Evolutionary conservation across 257 asterid genomes (phyloP), one percentile per base, ranked within the genome.

Genomic region (Forsythia viridissima): DNA sequence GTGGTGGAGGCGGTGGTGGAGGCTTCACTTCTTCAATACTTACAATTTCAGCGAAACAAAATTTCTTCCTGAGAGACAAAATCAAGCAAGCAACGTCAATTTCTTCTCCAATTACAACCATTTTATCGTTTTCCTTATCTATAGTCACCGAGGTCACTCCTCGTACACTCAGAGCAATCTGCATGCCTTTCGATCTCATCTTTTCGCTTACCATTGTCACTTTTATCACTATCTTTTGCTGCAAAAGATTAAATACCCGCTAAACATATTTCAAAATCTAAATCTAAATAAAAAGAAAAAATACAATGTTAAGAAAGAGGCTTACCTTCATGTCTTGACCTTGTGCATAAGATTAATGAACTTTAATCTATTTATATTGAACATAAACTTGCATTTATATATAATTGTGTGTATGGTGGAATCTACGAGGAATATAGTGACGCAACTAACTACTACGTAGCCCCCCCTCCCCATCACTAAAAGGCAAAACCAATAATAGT

Each of bases 81-180:
- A 76, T 83, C 83, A 87, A 83, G 70, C 57, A n/a, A 41, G 77
- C 84, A 0, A 77, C 76, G 40, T 88, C 88, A 1, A 88, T 82
- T 12, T 81, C 87, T 30, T 82, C 86, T 71, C 91, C 90, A 12
- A 74, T 82, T 15, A 88, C 87, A 82, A 70, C 84, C 37, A 86
- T 4, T 40, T 18, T 74, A 2, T 73, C 79, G 4, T 70, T 82
- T 18, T 71, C 86, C 37, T 38, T 66, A 40, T 73, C 80, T 42
- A 79, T 8, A 3, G 37, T 84, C 79, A 48, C 20, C 4, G 59
- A 48, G 7, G 20, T 48, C 59, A 48, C 59, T 15, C 59, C 59
- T 13, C 15, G 57, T 13, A 13, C n/a, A 13, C 20, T 7, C 4
- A 15, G 24, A 6, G 1, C 65, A 5, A 55, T 55, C 30, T 18